These are phyloP conservation scores for Trichosporon asahii DNA, from an alignment of 1,284 basidiomycete genomes.

Conservation along the genomic window DNA sequence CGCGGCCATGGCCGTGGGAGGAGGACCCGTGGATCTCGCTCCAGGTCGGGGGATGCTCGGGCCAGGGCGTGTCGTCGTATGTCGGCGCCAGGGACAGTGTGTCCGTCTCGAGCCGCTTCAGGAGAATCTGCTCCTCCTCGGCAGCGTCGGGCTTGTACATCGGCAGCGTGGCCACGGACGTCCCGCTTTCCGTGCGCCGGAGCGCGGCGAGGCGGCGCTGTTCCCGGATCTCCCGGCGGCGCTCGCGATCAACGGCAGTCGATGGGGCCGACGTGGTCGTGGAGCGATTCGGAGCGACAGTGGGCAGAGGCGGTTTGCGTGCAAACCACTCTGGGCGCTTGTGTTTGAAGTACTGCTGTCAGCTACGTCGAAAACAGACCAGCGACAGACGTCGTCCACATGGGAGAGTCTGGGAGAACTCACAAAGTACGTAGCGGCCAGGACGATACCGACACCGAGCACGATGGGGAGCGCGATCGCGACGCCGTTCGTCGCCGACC, in stretches of 20 bases:
- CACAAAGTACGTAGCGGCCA: background rate
- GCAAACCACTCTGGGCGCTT: background rate
- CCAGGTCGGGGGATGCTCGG: conserved; percentile 5
- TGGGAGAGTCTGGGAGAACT: background rate
- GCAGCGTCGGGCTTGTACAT: background rate
- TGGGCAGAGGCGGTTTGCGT: background rate
- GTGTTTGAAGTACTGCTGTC: background rate
- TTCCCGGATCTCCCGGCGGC: background rate
- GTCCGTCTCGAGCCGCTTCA: background rate
- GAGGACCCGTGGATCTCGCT: conserved; percentile 3
- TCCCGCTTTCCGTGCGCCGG: background rate
- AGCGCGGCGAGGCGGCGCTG: background rate
- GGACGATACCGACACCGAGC: background rate
- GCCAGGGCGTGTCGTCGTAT: background rate
- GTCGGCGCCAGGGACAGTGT: background rate
- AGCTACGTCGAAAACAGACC: too few species aligned
- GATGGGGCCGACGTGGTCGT: background rate
- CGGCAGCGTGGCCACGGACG: background rate
- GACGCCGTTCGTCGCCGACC: background rate
- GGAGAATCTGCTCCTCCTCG: conserved; percentile 6
- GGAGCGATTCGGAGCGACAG: background rate
- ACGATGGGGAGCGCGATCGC: background rate
- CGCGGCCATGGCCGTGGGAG: background rate
- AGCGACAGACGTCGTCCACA: too few species aligned
- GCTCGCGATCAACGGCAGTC: background rate